Conservation (phyloP, 192 early-diverging fungal genomes). For the Coemansia sp. region DNA sequence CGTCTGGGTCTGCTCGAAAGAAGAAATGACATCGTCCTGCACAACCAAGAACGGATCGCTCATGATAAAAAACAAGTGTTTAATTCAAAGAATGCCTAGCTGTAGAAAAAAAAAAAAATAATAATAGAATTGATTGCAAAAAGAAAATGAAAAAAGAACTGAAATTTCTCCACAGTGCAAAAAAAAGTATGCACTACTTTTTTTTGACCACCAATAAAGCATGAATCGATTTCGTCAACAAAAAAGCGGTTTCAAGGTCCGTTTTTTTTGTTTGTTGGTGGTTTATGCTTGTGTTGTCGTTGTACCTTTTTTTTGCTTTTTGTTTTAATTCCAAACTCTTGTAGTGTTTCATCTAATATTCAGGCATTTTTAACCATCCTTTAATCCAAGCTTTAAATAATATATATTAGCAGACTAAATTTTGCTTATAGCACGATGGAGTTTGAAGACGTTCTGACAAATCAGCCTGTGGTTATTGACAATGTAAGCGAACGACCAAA, state of each 20-base stretch:
- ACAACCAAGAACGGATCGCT: conserved; percentile 51
- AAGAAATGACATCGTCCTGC: conserved; percentile 48
- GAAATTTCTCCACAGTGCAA: not conserved
- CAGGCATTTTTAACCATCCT: not conserved
- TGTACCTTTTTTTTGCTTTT: not conserved
- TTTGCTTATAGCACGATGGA: conserved; percentile 59
- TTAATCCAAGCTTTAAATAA: not conserved
- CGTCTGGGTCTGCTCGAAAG: conserved; percentile 49
- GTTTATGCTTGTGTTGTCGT: not conserved
- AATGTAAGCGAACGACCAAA: conserved; percentile 69
- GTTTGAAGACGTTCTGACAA: conserved; percentile 90
- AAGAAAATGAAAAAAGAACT: not conserved
- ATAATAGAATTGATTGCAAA: not conserved
- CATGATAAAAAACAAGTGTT: conserved; percentile 12
- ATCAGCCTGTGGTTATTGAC: conserved; percentile 99
- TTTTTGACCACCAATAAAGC: not conserved
- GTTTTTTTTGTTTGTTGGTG: conserved; percentile 4
- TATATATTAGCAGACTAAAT: not conserved
- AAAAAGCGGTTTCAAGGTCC: not conserved
- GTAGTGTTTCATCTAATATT: not conserved
- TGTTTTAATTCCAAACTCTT: not conserved
- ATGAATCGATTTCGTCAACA: too few relatives aligned
- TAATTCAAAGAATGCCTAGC: not conserved
- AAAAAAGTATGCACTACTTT: too few relatives aligned
- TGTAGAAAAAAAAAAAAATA: not conserved